phyloP scores from a whole-genome alignment of 176 grass and related monocot species.

The Aegilops umbellulata region DNA sequence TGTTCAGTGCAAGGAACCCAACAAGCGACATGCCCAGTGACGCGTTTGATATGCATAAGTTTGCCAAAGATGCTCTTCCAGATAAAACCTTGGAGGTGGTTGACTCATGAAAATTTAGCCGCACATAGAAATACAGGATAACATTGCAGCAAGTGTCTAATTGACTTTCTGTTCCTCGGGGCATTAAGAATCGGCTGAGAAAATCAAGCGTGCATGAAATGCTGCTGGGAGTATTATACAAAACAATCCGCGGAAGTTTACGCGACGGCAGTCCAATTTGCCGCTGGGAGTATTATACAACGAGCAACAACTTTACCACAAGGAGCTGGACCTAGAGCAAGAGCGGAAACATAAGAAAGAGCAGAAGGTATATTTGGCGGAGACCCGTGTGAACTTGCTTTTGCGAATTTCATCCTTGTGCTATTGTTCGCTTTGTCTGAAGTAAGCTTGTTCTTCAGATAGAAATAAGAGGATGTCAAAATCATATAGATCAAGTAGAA shows the following conservation, averaged over 20 bases:
- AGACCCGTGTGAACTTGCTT: background rate
- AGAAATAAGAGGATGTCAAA: background rate
- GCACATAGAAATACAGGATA: too few relatives aligned
- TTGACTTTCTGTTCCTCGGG: too few relatives aligned
- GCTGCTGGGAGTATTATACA: too few relatives aligned
- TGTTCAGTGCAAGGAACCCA: slow-evolving; percentile 14
- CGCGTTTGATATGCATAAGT: background rate
- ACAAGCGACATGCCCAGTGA: background rate
- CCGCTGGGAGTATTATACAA: too few relatives aligned
- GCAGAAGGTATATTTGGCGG: slow-evolving; percentile 44
- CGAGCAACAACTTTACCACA: slow-evolving; percentile 44
- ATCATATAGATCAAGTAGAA: background rate
- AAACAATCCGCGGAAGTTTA: background rate
- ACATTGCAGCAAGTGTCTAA: too few relatives aligned
- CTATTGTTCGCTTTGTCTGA: background rate
- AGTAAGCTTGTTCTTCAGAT: too few relatives aligned
- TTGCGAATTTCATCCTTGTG: background rate
- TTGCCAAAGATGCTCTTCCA: background rate
- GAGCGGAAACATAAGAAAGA: slow-evolving; percentile 61
- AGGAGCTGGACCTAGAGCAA: slow-evolving; percentile 33
- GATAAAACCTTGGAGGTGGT: slow-evolving; percentile 11
- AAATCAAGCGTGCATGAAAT: too few relatives aligned
- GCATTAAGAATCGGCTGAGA: too few relatives aligned
- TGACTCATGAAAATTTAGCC: background rate
- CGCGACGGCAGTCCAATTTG: background rate